Conservation (phyloP, 1,139 yeast species). For the Suhomyces ambrosiae region DNA sequence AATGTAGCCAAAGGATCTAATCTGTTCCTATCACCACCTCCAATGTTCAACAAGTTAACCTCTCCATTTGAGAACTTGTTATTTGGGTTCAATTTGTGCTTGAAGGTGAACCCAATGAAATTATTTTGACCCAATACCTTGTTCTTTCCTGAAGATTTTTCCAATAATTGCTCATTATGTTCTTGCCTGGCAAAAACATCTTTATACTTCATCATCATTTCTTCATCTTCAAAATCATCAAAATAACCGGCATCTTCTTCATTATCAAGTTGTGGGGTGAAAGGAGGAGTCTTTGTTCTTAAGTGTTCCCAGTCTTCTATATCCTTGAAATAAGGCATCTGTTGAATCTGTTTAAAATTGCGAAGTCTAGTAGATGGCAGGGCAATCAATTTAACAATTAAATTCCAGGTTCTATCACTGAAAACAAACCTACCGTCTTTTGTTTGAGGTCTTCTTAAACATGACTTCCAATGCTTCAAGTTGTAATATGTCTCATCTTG, state of each 20-base stretch:
- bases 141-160: slow-evolving; percentile 43
- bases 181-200: slow-evolving; percentile 92
- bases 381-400: slow-evolving; percentile 77
- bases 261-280: slow-evolving; percentile 93
- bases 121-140: slow-evolving; percentile 47
- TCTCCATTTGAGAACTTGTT: slow-evolving; percentile 49
- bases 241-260: slow-evolving; percentile 99
- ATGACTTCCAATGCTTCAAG: slow-evolving; percentile 88
- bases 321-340: slow-evolving; percentile 81
- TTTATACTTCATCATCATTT: slow-evolving; percentile 96
- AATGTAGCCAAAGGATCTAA: slow-evolving; percentile 52
- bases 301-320: slow-evolving; percentile 69
- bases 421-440: slow-evolving; percentile 90
- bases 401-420: slow-evolving; percentile 95
- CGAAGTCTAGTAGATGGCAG: slow-evolving; percentile 74
- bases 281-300: slow-evolving; percentile 81
- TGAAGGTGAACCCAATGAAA: slow-evolving; percentile 94
- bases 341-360: slow-evolving; percentile 77
- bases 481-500: slow-evolving; percentile 95
- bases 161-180: slow-evolving; percentile 80
- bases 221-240: slow-evolving; percentile 95
- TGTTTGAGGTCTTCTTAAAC: slow-evolving; percentile 86
- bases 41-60: slow-evolving; percentile 37
- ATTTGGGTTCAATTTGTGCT: slow-evolving; percentile 75
- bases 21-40: slow-evolving; percentile 25